These are phyloP conservation scores for Bryoglossum gracile DNA, from an alignment of 495 filamentous ascomycete species.

Conservation along the genomic window DNA sequence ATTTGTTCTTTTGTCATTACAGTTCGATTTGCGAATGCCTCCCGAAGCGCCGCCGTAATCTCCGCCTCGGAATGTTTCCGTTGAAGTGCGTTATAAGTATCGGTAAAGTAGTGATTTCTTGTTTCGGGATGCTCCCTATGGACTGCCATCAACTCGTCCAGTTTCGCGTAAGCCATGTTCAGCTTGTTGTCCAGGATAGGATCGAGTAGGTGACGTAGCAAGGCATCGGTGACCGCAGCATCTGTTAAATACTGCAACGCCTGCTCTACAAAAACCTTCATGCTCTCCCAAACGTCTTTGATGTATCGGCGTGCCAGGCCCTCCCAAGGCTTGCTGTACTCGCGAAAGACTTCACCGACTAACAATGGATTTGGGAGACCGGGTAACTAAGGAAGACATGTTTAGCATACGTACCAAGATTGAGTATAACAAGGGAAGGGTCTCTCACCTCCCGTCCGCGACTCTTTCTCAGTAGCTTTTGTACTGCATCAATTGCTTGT, in stretches of 20 bases:
- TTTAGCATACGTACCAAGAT: background rate
- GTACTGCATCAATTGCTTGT: constrained; percentile 11
- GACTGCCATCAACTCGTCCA: constrained; percentile 34
- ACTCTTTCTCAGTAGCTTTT: constrained; percentile 7
- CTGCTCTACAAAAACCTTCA: constrained; percentile 28
- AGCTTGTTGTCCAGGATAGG: constrained; percentile 33
- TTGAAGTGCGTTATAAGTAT: too few relatives aligned
- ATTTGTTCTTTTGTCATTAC: too few relatives aligned
- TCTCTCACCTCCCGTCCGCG: constrained; percentile 13
- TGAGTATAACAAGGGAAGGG: background rate
- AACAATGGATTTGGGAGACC: constrained; percentile 30
- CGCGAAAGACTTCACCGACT: constrained; percentile 29
- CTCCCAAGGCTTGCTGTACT: constrained; percentile 29
- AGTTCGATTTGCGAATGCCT: too few relatives aligned
- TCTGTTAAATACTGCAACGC: constrained; percentile 27
- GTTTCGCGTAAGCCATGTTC: constrained; percentile 24
- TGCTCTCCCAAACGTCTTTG: constrained; percentile 19
- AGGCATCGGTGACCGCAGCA: constrained; percentile 19
- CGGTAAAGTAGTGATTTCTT: constrained; percentile 25
- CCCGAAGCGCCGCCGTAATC: too few relatives aligned
- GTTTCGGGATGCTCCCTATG: constrained; percentile 28
- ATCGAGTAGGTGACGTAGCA: constrained; percentile 28
- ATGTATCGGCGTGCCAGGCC: constrained; percentile 26
- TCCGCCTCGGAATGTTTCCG: too few relatives aligned
- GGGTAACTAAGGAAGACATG: too few relatives aligned